Percentiles rank a stretch among this genome's conserved stretches.
These are phyloP conservation scores for Ogataea trehalophila DNA, from an alignment of 805 yeast genomes.

Conservation along the genomic window DNA sequence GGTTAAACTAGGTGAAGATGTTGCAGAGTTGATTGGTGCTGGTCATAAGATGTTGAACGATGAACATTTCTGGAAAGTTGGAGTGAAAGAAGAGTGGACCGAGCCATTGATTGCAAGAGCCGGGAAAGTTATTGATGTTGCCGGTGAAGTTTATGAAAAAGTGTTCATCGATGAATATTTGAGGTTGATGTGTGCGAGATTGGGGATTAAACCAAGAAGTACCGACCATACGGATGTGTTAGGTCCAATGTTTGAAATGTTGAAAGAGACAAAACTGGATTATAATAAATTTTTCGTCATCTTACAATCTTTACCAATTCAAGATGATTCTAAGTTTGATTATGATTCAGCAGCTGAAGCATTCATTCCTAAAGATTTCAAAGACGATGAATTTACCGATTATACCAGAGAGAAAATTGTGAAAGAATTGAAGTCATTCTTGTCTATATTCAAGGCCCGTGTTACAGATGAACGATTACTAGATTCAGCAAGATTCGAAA, in stretches of 20 bases:
- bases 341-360: slow-evolving; percentile 23
- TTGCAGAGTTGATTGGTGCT: slow-evolving; percentile 78
- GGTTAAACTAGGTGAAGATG: slow-evolving; percentile 74
- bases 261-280: slow-evolving; percentile 62
- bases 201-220: slow-evolving; percentile 54
- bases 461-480: slow-evolving; percentile 28
- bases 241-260: slow-evolving; percentile 55
- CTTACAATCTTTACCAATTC: slow-evolving; percentile 46
- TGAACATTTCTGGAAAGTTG: slow-evolving; percentile 35
- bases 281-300: slow-evolving; percentile 73
- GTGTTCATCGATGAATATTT: slow-evolving; percentile 57
- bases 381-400: slow-evolving; percentile 21
- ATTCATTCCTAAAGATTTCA: slow-evolving; percentile 27
- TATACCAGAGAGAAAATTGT: slow-evolving; percentile 36
- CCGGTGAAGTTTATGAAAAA: slow-evolving; percentile 61
- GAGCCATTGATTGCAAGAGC: slow-evolving; percentile 55
- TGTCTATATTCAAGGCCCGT: slow-evolving; percentile 42
- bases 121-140: slow-evolving; percentile 54
- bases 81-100: slow-evolving; percentile 45
- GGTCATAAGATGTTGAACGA: slow-evolving; percentile 49
- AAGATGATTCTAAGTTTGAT: slow-evolving; percentile 24
- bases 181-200: slow-evolving; percentile 52
- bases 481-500: slow-evolving; percentile 34
- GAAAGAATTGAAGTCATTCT: slow-evolving; percentile 45
- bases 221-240: slow-evolving; percentile 42